Evolutionary conservation across 139 green algal species (phyloP), one percentile per base, ranked within the genome.

Genomic region (Penium margaritaceum): DNA sequence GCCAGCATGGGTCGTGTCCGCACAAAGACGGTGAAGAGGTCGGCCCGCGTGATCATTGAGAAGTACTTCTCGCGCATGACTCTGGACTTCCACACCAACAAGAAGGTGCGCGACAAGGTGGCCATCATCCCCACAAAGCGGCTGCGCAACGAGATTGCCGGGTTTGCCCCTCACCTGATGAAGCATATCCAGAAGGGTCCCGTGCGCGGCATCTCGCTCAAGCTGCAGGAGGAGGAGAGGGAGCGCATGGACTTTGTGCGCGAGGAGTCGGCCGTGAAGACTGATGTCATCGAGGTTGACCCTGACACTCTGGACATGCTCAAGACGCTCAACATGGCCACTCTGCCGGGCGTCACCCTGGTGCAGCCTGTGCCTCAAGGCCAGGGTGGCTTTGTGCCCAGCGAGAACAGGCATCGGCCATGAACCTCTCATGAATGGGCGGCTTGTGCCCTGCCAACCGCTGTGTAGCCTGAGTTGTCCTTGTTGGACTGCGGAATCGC

Each of bases 81-180:
- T 7, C 73, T 80, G 17, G 73, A 80, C 65, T 80, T 80, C 55
- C 73, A 80, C 21, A 80, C 73, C 27, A 80, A 80, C 73, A 80
- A 80, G 63, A 80, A 80, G 53, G 87, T 99, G 47, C 84, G 80
- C 69, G 93, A 96, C 75, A 95, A 99, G 85, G 89, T 99, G 70
- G 95, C 95, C 17, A 88, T 97, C 81, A 99, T 99, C 76, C 78
- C 73, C 30, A 87, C 84, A n/a, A 87, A 87, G 79, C 84, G 94
- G 24, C 90, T 99, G 72, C 85, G 95, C 63, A 99, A 99, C 91
- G 98, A 99, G 87, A 98, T 99, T 85, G 92, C 95, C 54, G 95
- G 95, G 71, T 99, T 99, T 87, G 96, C 95, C 78, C 99, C 95
- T 29, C 95, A 99, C 84, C 78, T 99, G 84, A 99, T 99, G 95